These are phyloP conservation scores for Sporothrix pseudoabietina DNA, from an alignment of 2,329 filamentous ascomycete species.

Conservation along the genomic window DNA sequence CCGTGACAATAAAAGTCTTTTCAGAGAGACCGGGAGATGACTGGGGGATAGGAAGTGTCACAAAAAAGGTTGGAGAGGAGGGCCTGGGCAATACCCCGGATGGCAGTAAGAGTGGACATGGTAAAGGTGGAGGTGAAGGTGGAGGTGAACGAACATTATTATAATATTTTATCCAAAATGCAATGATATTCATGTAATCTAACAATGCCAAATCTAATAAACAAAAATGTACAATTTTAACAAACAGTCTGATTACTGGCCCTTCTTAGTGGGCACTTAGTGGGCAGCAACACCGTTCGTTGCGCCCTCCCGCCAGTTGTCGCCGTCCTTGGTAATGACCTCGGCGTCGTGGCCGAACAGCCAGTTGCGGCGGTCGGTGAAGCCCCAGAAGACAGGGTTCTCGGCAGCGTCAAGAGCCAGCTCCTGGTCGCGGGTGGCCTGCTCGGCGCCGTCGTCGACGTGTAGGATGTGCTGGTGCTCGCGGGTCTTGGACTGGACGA, in stretches of 20 bases:
- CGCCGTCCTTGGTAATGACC: conserved; percentile 29
- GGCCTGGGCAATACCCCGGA: background rate
- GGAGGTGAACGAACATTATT: background rate
- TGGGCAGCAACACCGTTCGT: conserved; percentile 10
- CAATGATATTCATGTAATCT: background rate
- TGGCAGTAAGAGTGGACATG: conserved; percentile 3
- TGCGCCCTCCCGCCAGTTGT: conserved; percentile 29
- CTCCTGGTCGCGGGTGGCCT: conserved; percentile 33
- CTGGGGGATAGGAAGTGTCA: conserved; percentile 21
- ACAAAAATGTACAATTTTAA: background rate
- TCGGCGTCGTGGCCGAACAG: conserved; percentile 39
- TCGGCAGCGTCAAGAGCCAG: conserved; percentile 31
- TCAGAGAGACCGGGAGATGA: conserved; percentile 6
- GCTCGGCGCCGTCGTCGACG: conserved; percentile 36
- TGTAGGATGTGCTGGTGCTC: conserved; percentile 37
- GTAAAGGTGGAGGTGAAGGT: background rate
- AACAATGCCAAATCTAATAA: background rate
- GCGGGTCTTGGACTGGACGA: conserved; percentile 35
- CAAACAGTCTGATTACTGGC: background rate
- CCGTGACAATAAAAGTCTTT: conserved; percentile 47
- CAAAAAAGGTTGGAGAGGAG: conserved; percentile 29
- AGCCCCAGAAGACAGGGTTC: conserved; percentile 38
- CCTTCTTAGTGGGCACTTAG: background rate
- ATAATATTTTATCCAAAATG: background rate
- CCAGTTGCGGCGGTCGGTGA: conserved; percentile 43